Percentiles rank a stretch among this genome's conserved stretches.
phyloP scores from a whole-genome alignment of 192 early-diverging fungal species.

The Backusella sp. region DNA sequence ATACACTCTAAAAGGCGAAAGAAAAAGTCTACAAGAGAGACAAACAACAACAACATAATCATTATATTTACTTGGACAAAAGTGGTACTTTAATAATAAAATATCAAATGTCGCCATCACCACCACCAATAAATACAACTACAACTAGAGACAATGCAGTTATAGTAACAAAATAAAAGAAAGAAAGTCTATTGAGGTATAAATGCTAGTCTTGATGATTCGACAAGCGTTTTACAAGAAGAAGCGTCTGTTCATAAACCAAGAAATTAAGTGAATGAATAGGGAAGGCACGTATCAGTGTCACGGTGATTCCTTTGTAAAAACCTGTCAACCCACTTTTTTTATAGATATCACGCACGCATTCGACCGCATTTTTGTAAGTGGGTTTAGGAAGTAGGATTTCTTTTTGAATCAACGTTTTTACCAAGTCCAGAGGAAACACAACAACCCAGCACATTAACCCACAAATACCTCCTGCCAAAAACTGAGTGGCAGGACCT shows the following conservation, averaged over 20 bases:
- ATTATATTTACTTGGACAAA: background rate
- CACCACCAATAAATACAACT: background rate
- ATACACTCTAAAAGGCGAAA: no score
- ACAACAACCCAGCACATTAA: slow-evolving; percentile 74
- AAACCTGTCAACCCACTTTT: slow-evolving; percentile 57
- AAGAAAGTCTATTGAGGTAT: slow-evolving; percentile 2
- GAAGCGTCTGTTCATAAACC: slow-evolving; percentile 65
- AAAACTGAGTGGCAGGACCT: slow-evolving; percentile 65
- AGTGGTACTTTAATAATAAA: no score
- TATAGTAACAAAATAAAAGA: background rate
- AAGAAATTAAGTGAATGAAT: slow-evolving; percentile 81
- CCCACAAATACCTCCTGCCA: slow-evolving; percentile 77
- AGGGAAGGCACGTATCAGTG: slow-evolving; percentile 75
- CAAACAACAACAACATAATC: no score
- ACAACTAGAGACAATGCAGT: background rate
- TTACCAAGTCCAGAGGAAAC: slow-evolving; percentile 75
- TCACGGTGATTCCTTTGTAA: slow-evolving; percentile 72
- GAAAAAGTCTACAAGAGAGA: no score
- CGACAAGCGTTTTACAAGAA: slow-evolving; percentile 14
- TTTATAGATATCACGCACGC: slow-evolving; percentile 49
- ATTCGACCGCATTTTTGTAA: slow-evolving; percentile 44
- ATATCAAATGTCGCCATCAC: background rate
- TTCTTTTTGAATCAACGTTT: slow-evolving; percentile 73
- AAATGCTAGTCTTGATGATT: background rate
- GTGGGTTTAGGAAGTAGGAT: slow-evolving; percentile 49